A percentile compares a stretch with the other conserved stretches of the same genome.
These are phyloP conservation scores for Cardiospermum halicacabum DNA, from an alignment of 345 rosid species.

Conservation along the genomic window DNA sequence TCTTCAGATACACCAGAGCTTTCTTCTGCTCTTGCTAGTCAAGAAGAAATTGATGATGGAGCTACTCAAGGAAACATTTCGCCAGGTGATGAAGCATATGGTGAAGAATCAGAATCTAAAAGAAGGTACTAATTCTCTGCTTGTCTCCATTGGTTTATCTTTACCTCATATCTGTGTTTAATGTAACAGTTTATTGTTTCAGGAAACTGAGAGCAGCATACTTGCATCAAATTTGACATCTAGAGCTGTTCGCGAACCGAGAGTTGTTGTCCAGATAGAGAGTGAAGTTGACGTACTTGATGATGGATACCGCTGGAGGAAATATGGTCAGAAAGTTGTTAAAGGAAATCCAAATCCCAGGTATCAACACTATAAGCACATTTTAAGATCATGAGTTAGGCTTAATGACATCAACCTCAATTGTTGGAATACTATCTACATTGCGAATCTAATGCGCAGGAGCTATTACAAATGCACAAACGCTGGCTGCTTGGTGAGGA, in stretches of 20 bases:
- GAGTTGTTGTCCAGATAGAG: constrained; percentile 66
- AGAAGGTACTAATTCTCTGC: constrained; percentile 38
- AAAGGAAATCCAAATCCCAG: no score
- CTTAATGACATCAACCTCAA: no score
- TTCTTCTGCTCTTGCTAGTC: constrained; percentile 46
- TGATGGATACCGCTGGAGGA: no score
- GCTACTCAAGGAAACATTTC: constrained; percentile 37
- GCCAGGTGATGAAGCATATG: constrained; percentile 33
- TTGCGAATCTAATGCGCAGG: constrained; percentile 27
- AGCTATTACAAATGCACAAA: constrained; percentile 74
- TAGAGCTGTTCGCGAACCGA: constrained; percentile 51
- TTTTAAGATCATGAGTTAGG: neutral
- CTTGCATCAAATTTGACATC: constrained; percentile 45
- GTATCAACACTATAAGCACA: neutral
- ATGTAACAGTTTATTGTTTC: constrained; percentile 10
- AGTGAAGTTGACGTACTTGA: constrained; percentile 13
- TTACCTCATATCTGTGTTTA: neutral
- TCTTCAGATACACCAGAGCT: constrained; percentile 47
- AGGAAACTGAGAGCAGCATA: constrained; percentile 49
- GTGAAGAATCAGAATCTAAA: constrained; percentile 52
- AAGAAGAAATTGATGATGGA: constrained; percentile 50
- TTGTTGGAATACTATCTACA: no score
- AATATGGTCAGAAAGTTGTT: no score
- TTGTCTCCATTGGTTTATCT: neutral
- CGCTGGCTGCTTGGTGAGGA: no score